These are phyloP conservation scores for Sarocladium brachiariae DNA, from an alignment of 2,329 filamentous ascomycete species.

Conservation along the genomic window DNA sequence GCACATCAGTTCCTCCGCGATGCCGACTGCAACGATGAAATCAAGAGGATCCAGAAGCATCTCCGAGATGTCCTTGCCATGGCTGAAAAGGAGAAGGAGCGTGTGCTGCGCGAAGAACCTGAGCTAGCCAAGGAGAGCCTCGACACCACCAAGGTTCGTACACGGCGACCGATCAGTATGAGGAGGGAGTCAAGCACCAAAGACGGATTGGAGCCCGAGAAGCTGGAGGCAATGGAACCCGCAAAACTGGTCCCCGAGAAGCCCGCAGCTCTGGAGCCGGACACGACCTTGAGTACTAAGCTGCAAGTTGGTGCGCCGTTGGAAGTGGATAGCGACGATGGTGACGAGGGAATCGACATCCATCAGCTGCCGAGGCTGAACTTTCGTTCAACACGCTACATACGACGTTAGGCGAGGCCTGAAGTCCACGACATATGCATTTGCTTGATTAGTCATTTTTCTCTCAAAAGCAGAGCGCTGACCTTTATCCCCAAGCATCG, in stretches of 20 bases:
- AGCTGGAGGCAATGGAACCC: conserved; percentile 13
- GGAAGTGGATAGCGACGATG: conserved; percentile 23
- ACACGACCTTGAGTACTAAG: conserved; percentile 11
- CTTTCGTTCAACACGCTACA: conserved; percentile 35
- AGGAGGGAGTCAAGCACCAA: conserved; percentile 34
- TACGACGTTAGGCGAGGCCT: conserved; percentile 18
- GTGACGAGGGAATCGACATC: conserved; percentile 36
- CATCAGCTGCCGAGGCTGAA: conserved; percentile 31
- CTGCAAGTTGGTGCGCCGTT: conserved; percentile 26
- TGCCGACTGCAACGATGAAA: conserved; percentile 74
- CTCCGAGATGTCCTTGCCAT: conserved; percentile 57
- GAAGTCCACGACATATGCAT: neutral
- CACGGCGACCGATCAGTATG: conserved; percentile 47
- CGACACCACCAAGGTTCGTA: conserved; percentile 37
- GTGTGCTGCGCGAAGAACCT: conserved; percentile 46
- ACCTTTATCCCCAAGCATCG: neutral
- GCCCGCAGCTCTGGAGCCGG: conserved; percentile 10
- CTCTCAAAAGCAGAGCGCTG: neutral
- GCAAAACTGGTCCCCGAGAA: conserved; percentile 13
- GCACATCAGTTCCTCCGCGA: conserved; percentile 87
- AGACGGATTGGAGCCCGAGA: conserved; percentile 17
- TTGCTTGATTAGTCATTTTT: neutral
- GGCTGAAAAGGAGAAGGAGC: conserved; percentile 53
- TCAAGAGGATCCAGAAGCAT: conserved; percentile 60
- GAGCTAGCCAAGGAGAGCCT: conserved; percentile 31